Percentiles rank a stretch among this genome's conserved stretches.
Evolutionary conservation across 306 rosid genomes (phyloP).

Genomic region (Vigna nakashimae): DNA sequence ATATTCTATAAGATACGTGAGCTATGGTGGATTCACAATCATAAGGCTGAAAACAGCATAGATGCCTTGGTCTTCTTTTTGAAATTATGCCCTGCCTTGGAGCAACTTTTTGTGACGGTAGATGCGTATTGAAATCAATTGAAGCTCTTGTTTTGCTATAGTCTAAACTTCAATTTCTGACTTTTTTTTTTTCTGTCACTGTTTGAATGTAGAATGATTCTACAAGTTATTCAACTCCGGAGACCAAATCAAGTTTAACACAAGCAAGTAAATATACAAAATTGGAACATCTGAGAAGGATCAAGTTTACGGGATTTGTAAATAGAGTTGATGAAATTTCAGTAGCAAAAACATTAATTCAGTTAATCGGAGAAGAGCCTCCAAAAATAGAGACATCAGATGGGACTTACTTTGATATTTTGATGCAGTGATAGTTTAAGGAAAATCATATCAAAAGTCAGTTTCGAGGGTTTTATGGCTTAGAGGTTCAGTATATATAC

Average conservation of each 20-base stretch:
- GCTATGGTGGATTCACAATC: slow-evolving; percentile 70
- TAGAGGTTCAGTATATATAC: too few relatives aligned
- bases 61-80: slow-evolving; percentile 62
- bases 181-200: background rate
- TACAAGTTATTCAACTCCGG: slow-evolving; percentile 37
- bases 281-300: slow-evolving; percentile 55
- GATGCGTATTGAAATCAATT: background rate
- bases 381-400: slow-evolving; percentile 51
- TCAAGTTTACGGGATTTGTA: slow-evolving; percentile 60
- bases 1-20: slow-evolving; percentile 71
- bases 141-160: background rate
- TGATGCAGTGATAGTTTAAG: background rate
- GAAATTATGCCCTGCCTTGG: slow-evolving; percentile 72
- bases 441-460: too few relatives aligned
- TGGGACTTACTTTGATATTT: slow-evolving; percentile 42
- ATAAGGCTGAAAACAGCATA: slow-evolving; percentile 49
- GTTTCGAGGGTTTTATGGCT: too few relatives aligned
- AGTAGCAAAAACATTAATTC: slow-evolving; percentile 42
- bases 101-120: slow-evolving; percentile 63
- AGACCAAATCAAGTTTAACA: slow-evolving; percentile 30
- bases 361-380: slow-evolving; percentile 43
- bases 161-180: background rate
- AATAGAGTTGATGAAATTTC: slow-evolving; percentile 48
- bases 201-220: slow-evolving; percentile 60
- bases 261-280: slow-evolving; percentile 36